Conservation (phyloP, 768 basidiomycete species). For the Podaxis sp. region DNA sequence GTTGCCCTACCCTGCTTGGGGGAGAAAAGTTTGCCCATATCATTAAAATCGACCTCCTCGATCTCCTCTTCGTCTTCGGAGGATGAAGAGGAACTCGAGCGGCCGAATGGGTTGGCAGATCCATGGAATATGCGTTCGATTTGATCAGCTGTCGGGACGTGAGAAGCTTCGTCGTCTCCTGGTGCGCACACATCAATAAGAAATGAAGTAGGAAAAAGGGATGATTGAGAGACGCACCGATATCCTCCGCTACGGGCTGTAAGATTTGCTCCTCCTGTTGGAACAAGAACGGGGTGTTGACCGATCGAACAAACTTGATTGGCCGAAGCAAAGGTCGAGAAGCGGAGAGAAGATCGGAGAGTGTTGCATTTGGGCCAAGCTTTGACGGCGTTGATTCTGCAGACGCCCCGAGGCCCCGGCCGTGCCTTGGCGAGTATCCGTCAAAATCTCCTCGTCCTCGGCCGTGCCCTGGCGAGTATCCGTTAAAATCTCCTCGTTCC, state of each 20-base stretch:
- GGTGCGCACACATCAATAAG: constrained; percentile 9
- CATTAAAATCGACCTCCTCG: constrained; percentile 65
- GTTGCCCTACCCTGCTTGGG: constrained; percentile 16
- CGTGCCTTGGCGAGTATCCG: constrained; percentile 17
- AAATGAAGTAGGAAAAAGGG: neutral
- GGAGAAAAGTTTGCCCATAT: constrained; percentile 43
- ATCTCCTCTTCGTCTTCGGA: constrained; percentile 35
- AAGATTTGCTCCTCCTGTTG: constrained; percentile 55
- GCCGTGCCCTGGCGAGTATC: no score
- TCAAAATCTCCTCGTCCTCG: constrained; percentile 21
- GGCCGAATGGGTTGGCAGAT: constrained; percentile 13
- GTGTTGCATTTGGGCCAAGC: neutral
- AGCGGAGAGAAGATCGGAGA: constrained; percentile 41
- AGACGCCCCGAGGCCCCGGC: constrained; percentile 25
- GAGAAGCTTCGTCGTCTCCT: constrained; percentile 48
- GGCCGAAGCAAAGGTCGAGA: constrained; percentile 65
- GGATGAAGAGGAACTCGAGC: constrained; percentile 19
- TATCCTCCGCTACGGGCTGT: constrained; percentile 45
- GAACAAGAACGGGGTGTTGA: constrained; percentile 47
- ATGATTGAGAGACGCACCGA: constrained; percentile 33
- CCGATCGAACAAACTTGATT: constrained; percentile 62
- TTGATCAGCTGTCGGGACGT: constrained; percentile 67
- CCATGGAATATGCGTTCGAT: constrained; percentile 61
- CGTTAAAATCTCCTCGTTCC: constrained; percentile 18
- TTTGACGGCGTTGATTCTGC: constrained; percentile 20